Base-by-base conservation (phyloP, 169 alveolate species). In the Plasmodium coatneyi region DNA sequence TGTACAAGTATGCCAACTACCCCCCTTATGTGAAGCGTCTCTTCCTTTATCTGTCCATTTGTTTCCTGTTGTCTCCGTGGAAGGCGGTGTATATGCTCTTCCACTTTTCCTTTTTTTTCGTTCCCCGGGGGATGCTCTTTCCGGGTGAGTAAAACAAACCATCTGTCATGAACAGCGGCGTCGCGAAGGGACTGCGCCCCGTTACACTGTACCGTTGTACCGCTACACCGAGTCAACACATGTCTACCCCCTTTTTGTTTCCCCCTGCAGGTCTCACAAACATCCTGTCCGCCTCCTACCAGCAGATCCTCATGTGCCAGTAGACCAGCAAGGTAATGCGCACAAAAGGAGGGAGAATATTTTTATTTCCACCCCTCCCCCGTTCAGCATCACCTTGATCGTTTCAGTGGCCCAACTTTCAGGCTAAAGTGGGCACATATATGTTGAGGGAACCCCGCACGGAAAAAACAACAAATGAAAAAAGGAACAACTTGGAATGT, bases 251-350 rank as follows among this genome's bases (percentile, higher is more conserved):
- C 52, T 30, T 52, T 70, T 52, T 5, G 72, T 25, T 49, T 7
- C 36, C 25, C 28, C 54, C 72, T 49, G 28, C 25, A 90, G 94
- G 94, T 0, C 82, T 90, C 19, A 90, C 91, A 30, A 90, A 90
- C 39, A 28, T 90, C 25, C 25, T 90, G 79, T 90, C 94, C 71
- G 94, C 94, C 1, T 52, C 94, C 16, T 90, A 90, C 14, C 94
- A 90, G 39, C 94, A 90, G 82, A 90, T 90, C 12, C 74, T 90
- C 10, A 39, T 52, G 83, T 90, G 94, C 34, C 89, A 76, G 46
- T 87, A 66, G 54, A n/a, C 36, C 39, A 41, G 36, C 25, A 60
- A 19, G 74, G 32, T 32, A 32, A n/a, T 5, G 30, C 71, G 10
- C 71, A 56, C 71, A 3, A 0, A 56, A 9, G 19, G 71, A 10